Conservation (phyloP, 2,329 filamentous ascomycete species). For the Macrophomina pseudophaseolina region DNA sequence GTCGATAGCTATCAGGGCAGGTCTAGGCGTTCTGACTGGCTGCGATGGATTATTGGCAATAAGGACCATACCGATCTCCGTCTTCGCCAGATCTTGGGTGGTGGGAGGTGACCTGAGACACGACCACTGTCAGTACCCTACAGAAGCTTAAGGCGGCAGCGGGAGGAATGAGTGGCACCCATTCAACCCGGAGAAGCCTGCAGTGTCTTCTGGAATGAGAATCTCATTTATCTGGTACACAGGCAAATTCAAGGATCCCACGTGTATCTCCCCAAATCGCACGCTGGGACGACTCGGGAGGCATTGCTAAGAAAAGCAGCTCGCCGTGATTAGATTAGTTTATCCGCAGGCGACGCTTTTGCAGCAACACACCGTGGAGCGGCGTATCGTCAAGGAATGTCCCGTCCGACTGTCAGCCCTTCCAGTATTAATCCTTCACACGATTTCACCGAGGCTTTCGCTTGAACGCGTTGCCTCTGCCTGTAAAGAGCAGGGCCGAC, state of each 20-base stretch:
- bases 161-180: constrained; percentile 3
- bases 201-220: constrained; percentile 21
- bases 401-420: background rate
- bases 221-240: constrained; percentile 14
- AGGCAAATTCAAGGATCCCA: constrained; percentile 16
- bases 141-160: background rate
- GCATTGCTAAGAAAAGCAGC: constrained; percentile 15
- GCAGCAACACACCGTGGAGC: background rate
- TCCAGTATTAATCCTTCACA: background rate
- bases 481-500: background rate
- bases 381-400: constrained; percentile 7
- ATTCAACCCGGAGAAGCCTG: background rate
- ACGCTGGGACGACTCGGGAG: constrained; percentile 11
- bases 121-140: background rate
- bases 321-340: constrained; percentile 8
- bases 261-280: constrained; percentile 12
- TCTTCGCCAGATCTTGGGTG: constrained; percentile 16
- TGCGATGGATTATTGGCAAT: background rate
- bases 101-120: constrained; percentile 7
- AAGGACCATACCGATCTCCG: background rate
- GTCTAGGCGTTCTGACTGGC: background rate
- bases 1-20: background rate
- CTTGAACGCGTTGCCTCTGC: background rate
- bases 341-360: background rate
- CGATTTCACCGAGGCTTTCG: background rate